Conservation (phyloP, 208 protist species). For the Crithidia expoeki region DNA sequence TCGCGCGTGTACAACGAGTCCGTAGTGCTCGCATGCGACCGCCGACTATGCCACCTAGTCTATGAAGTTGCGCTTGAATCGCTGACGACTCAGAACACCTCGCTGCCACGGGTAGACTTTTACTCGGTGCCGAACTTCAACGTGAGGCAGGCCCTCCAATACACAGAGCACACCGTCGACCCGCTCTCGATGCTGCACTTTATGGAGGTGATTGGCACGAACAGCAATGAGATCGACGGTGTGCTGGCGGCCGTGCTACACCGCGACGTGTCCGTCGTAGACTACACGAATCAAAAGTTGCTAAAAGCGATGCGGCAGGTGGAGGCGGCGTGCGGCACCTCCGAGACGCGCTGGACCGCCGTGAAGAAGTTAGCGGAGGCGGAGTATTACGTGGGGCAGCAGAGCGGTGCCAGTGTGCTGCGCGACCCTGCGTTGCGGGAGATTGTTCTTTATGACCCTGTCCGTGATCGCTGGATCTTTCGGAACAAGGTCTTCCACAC, state of each 20-base stretch:
- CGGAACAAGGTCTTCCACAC: constrained; percentile 72
- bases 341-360: constrained; percentile 37
- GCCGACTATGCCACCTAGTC: constrained; percentile 74
- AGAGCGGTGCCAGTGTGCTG: constrained; percentile 49
- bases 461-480: constrained; percentile 79
- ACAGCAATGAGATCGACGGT: constrained; percentile 81
- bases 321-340: constrained; percentile 34
- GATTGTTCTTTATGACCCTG: constrained; percentile 82
- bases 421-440: constrained; percentile 53
- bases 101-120: constrained; percentile 78
- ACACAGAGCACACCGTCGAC: constrained; percentile 80
- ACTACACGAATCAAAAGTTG: constrained; percentile 74
- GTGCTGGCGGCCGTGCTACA: constrained; percentile 76
- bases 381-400: constrained; percentile 56
- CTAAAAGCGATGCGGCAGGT: constrained; percentile 81
- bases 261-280: constrained; percentile 43
- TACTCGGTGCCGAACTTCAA: constrained; percentile 79
- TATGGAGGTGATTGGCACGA: constrained; percentile 78
- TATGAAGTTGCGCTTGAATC: constrained; percentile 80
- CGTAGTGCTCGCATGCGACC: constrained; percentile 70
- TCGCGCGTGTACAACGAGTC: constrained; percentile 82
- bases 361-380: constrained; percentile 63
- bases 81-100: constrained; percentile 54
- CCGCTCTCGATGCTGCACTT: constrained; percentile 67
- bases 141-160: constrained; percentile 63